Percentiles rank a stretch among this genome's conserved stretches.
Evolutionary conservation across 768 basidiomycete species (phyloP).

Genomic region (Psilocybe subaeruginosa): DNA sequence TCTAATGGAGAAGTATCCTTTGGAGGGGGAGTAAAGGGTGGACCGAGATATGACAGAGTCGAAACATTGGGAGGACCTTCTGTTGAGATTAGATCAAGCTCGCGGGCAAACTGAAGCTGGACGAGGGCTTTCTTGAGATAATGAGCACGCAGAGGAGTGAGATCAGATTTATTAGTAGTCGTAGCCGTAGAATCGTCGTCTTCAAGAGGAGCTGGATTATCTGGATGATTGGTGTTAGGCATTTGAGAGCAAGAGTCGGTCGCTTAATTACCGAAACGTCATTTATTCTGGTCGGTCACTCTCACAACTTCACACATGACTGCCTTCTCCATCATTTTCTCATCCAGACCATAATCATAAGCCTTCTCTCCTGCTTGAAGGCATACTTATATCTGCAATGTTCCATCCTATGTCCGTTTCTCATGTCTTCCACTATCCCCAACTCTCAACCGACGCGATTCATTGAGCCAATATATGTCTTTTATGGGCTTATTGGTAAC

Average conservation of each 20-base stretch:
- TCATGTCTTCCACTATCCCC: conserved; percentile 8
- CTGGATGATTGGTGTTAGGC: not conserved
- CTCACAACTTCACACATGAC: conserved; percentile 9
- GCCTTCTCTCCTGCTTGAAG: not conserved
- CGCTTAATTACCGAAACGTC: conserved; percentile 3
- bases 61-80: conserved; percentile 42
- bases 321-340: conserved; percentile 3
- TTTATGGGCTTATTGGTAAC: conserved; percentile 17
- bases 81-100: conserved; percentile 70
- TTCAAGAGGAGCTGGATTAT: not conserved
- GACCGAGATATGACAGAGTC: conserved; percentile 85
- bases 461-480: conserved; percentile 9
- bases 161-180: conserved; percentile 27
- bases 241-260: not conserved
- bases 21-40: conserved; percentile 79
- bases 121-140: conserved; percentile 98
- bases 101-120: conserved; percentile 80
- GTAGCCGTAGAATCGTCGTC: not conserved
- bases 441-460: not conserved
- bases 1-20: conserved; percentile 62
- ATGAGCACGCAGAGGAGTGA: conserved; percentile 91
- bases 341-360: conserved; percentile 13
- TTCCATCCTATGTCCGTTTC: not conserved
- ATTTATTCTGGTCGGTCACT: not conserved
- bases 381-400: not conserved